Evolutionary conservation across 345 rosid species (phyloP), one percentile per base, ranked within the genome.

Genomic region (Hibiscus mutabilis): DNA sequence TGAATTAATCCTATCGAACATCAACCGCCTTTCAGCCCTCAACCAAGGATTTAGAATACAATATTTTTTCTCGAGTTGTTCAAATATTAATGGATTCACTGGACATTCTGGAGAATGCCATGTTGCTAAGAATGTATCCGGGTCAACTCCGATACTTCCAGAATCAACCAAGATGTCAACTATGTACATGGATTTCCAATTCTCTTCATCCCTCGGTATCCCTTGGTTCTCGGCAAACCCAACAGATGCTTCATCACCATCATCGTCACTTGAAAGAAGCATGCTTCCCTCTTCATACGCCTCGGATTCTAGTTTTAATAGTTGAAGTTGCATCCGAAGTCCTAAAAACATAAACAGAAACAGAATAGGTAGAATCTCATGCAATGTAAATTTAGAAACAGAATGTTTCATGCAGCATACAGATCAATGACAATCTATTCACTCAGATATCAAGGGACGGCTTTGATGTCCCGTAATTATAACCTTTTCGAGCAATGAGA

Each of bases 321-420:
- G 88, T 69, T 88, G 91, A 71, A 96, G 96, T 80, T 92, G 99
- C 92, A 86, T 79, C 62, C 99, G 85, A 64, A 96, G 98, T 61
- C 98, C 99, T 96, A 69, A 12, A 35, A 69, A 24, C 58, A 65
- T 9, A 70, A n/a, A 61, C 31, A 53, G 25, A 53, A n/a, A 66
- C 31, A 16, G 21, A 47, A 47, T 25, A 16, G 33, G 21, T 22
- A 22, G 14, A 22, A 66, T 24, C 56, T 24, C 40, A 49, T 0
- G 24, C 14, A 25, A 16, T 15, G 37, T 25, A 47, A 25, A 15
- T 0, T 2, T 18, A 27, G 12, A 29, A 49, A 27, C 22, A 8
- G 40, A 44, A 66, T 49, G 70, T 66, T 47, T 47, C 57, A 66
- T 47, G 70, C 24, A 25, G 40, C 22, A 16, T 25, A 25, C 1